phyloP scores from a whole-genome alignment of 1,284 basidiomycete genomes.

The Rhodotorula sp. region DNA sequence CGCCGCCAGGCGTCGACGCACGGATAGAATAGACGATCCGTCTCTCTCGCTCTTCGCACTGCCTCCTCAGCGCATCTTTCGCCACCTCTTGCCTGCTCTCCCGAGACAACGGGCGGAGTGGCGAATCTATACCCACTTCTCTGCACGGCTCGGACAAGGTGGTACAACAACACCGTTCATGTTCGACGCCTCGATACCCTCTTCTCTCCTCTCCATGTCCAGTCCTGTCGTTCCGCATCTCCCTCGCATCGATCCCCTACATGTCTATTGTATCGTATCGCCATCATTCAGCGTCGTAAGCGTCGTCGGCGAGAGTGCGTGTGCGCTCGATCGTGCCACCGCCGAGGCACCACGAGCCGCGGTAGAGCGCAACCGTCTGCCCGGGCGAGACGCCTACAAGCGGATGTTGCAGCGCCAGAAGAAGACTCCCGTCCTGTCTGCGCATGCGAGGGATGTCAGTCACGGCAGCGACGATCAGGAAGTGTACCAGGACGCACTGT shows the following conservation, averaged over 20 bases:
- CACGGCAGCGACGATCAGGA: too few relatives aligned
- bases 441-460: not conserved
- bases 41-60: not conserved
- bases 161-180: too few relatives aligned
- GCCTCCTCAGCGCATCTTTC: too few relatives aligned
- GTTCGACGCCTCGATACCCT: not conserved
- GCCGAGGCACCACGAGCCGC: constrained; percentile 38
- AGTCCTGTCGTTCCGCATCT: not conserved
- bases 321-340: constrained; percentile 39
- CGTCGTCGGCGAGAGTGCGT: constrained; percentile 28
- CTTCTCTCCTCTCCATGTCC: not conserved
- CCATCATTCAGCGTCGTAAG: not conserved
- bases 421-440: constrained; percentile 7
- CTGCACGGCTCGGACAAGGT: not conserved
- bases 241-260: not conserved
- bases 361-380: constrained; percentile 38
- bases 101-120: not conserved
- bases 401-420: constrained; percentile 11
- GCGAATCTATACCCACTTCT: not conserved
- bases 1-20: not conserved
- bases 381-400: constrained; percentile 41
- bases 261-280: not conserved
- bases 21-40: constrained; percentile 5
- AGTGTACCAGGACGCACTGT: constrained; percentile 48
- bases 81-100: not conserved